phyloP scores from a whole-genome alignment of 148 eudicot genomes.

The Nepenthes gracilis region DNA sequence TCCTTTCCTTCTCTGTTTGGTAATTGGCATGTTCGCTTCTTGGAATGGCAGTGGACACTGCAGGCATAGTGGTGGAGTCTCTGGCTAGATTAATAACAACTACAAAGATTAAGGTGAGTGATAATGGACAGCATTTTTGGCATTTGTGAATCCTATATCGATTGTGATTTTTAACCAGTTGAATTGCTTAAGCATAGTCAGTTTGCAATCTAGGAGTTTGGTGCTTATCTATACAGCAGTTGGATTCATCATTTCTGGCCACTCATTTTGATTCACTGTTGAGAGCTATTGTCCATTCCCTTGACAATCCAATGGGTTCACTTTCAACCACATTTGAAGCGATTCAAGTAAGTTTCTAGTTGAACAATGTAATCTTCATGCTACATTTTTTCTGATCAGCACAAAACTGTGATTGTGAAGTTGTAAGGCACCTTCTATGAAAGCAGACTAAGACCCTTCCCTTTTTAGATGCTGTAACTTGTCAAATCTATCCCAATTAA shows the following conservation, averaged over 20 bases:
- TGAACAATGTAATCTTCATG: background rate
- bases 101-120: conserved; percentile 55
- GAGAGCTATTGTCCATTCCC: conserved; percentile 57
- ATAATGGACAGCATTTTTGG: background rate
- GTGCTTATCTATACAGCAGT: conserved; percentile 86
- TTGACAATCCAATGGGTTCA: conserved; percentile 84
- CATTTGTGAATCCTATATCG: background rate
- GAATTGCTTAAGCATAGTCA: conserved; percentile 24
- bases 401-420: too few relatives aligned
- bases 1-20: too few relatives aligned
- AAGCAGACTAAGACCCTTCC: too few relatives aligned
- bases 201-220: conserved; percentile 85
- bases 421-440: too few relatives aligned
- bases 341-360: conserved; percentile 44
- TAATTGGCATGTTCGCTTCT: background rate
- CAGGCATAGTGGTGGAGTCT: background rate
- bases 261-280: conserved; percentile 44
- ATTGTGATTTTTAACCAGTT: conserved; percentile 7
- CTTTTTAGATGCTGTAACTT: too few relatives aligned
- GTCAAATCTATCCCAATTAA: too few relatives aligned
- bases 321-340: conserved; percentile 79
- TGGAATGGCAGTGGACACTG: background rate
- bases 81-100: conserved; percentile 16
- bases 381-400: too few relatives aligned
- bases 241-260: conserved; percentile 31